Conservation (phyloP, 768 basidiomycete species). For the Russula olivacea region DNA sequence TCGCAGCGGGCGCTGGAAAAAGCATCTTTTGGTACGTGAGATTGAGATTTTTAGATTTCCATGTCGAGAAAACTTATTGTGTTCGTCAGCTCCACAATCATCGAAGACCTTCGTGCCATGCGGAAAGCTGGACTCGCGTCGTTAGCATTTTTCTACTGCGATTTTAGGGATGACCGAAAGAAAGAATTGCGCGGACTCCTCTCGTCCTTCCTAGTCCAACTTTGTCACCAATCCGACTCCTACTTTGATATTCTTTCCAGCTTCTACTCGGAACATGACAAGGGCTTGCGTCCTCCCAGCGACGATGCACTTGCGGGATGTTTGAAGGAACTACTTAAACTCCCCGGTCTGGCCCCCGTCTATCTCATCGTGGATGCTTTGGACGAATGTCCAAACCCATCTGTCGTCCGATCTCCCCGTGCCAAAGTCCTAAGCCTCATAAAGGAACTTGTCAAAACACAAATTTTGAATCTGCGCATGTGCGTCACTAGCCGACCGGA, state of each 20-base stretch:
- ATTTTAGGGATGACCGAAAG: not conserved
- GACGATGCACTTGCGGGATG: not conserved
- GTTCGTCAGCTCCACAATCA: not conserved
- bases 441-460: not conserved
- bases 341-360: not conserved
- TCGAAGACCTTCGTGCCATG: not conserved
- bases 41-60: not conserved
- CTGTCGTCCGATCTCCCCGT: not conserved
- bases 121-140: not conserved
- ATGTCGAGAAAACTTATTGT: not conserved
- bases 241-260: not conserved
- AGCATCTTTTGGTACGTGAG: not conserved
- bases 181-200: not conserved
- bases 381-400: not conserved
- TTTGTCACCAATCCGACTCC: not conserved
- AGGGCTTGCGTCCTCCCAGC: not conserved
- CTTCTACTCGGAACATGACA: not conserved
- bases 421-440: not conserved
- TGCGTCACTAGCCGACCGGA: not conserved
- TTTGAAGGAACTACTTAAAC: not conserved
- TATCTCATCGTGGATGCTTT: not conserved
- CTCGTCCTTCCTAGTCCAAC: not conserved
- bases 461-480: not conserved
- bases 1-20: not conserved
- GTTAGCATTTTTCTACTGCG: not conserved